Percentiles rank a stretch among this genome's conserved stretches.
Conservation (phyloP, 441 rosid species). For the Syzygium syzygioides region DNA sequence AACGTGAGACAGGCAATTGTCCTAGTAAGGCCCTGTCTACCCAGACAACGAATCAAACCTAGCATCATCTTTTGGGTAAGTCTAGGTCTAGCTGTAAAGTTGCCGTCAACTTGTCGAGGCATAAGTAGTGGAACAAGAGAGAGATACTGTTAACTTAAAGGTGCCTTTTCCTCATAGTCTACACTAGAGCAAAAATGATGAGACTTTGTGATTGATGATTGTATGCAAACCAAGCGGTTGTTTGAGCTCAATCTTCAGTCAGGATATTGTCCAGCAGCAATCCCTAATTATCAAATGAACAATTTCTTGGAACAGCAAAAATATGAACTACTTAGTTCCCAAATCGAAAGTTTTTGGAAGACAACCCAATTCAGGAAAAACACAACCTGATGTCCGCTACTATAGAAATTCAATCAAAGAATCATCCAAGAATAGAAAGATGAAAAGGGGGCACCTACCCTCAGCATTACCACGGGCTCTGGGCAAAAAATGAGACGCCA, state of each 20-base stretch:
- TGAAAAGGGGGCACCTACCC: conserved; percentile 21
- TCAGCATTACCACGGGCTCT: conserved; percentile 47
- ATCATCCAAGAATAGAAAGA: background rate
- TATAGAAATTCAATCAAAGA: background rate
- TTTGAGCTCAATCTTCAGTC: background rate
- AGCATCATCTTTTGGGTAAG: background rate
- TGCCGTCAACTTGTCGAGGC: background rate
- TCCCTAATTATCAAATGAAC: background rate
- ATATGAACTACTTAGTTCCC: background rate
- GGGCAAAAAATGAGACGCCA: conserved; percentile 29
- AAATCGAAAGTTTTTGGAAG: background rate
- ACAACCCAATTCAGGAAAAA: background rate
- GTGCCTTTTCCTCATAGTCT: background rate
- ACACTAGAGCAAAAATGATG: background rate
- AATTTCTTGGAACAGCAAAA: background rate
- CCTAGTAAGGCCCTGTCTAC: background rate
- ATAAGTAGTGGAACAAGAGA: background rate
- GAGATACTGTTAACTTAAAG: background rate
- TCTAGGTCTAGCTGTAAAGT: background rate
- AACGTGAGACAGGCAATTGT: background rate
- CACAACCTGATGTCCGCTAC: background rate
- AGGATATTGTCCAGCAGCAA: background rate
- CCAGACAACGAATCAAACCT: background rate
- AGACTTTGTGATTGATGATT: background rate
- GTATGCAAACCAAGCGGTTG: background rate